phyloP scores from a whole-genome alignment of 2,329 filamentous ascomycete species.

The Botrytis tulipae region DNA sequence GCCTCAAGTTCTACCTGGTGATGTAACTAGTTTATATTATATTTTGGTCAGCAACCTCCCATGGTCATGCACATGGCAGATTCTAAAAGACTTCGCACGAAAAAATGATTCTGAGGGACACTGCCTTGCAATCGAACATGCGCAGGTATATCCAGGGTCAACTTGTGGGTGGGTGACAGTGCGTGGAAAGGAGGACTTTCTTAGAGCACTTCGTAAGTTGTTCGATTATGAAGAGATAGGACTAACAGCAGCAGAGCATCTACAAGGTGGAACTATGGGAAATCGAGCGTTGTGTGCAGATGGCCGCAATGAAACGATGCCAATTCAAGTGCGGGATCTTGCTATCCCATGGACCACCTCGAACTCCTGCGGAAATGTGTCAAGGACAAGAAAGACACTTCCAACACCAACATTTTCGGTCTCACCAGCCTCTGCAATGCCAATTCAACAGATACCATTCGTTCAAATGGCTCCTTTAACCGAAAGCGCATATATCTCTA shows the following conservation, averaged over 20 bases:
- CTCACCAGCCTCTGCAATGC: neutral
- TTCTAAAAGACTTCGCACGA: constrained; percentile 32
- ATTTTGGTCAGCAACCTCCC: constrained; percentile 23
- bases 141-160: constrained; percentile 26
- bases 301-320: constrained; percentile 31
- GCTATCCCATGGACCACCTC: neutral
- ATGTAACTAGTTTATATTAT: constrained; percentile 23
- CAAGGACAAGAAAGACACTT: neutral
- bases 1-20: constrained; percentile 22
- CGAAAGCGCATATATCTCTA: neutral
- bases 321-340: constrained; percentile 24
- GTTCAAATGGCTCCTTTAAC: neutral
- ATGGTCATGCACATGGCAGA: constrained; percentile 33
- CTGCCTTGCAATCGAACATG: constrained; percentile 31
- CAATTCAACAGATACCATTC: neutral
- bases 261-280: constrained; percentile 29
- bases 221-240: neutral
- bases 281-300: constrained; percentile 28
- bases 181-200: constrained; percentile 29
- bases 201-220: constrained; percentile 28
- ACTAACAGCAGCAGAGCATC: constrained; percentile 23
- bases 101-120: constrained; percentile 25
- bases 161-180: constrained; percentile 32
- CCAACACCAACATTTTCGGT: neutral
- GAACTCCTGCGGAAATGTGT: neutral